Evolutionary conservation across 495 filamentous ascomycete genomes (phyloP).

Genomic region (Alectoria sarmentosa): DNA sequence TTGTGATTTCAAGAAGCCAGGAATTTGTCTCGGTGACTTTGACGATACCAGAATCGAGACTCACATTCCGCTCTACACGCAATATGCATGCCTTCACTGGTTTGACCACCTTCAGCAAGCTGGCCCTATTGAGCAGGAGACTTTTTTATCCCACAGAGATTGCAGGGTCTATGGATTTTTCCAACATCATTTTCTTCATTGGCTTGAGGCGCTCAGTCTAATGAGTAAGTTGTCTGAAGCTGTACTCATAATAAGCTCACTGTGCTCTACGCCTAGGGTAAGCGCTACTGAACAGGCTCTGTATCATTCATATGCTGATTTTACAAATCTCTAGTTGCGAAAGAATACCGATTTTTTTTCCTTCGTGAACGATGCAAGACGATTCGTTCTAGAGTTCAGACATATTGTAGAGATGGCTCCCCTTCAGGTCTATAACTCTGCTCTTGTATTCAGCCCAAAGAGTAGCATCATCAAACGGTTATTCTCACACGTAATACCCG

Average conservation of each 20-base stretch:
- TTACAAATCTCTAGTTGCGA: conserved; percentile 8
- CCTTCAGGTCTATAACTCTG: conserved; percentile 14
- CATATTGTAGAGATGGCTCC: conserved; percentile 7
- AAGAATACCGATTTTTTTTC: background rate
- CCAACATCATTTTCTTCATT: conserved; percentile 24
- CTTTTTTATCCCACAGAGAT: conserved; percentile 13
- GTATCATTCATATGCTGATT: background rate
- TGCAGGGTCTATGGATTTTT: conserved; percentile 23
- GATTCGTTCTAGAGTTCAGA: conserved; percentile 8
- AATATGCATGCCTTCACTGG: conserved; percentile 33
- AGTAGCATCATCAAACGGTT: conserved; percentile 3
- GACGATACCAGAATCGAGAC: background rate
- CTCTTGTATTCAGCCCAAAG: conserved; percentile 11
- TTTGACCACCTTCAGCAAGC: conserved; percentile 27
- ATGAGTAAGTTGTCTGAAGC: conserved; percentile 22
- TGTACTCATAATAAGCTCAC: background rate
- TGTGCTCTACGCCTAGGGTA: conserved; percentile 10
- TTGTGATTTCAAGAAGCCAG: background rate
- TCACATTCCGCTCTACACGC: background rate
- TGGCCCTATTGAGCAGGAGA: background rate
- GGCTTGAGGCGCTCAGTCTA: conserved; percentile 26
- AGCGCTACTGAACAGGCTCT: background rate
- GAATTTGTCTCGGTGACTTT: background rate
- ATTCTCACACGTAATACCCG: conserved; percentile 6
- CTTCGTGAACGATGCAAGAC: conserved; percentile 11